phyloP scores from a whole-genome alignment of 2,329 filamentous ascomycete species.

The Iodosphaeria phyllophila region DNA sequence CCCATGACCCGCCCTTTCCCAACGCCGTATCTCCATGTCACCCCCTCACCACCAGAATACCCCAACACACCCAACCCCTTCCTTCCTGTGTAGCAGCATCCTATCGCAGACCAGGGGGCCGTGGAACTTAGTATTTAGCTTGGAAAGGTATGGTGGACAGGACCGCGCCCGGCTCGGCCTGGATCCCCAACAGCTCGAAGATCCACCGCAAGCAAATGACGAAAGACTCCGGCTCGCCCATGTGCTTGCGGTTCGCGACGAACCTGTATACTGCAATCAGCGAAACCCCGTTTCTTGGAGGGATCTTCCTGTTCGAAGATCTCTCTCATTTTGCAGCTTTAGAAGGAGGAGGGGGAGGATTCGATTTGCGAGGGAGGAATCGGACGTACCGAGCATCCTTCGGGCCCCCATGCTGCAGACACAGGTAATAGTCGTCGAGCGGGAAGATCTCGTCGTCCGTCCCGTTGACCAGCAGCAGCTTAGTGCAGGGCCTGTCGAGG shows the following conservation, averaged over 20 bases:
- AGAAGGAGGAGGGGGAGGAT: too few species aligned
- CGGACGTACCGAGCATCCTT: conserved; percentile 24
- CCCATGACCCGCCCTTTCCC: too few species aligned
- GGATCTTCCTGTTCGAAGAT: too few species aligned
- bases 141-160: conserved; percentile 10
- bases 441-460: conserved; percentile 42
- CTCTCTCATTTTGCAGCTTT: too few species aligned
- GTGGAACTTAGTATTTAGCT: conserved; percentile 10
- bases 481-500: conserved; percentile 27
- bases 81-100: too few species aligned
- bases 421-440: conserved; percentile 38
- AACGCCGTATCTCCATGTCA: too few species aligned
- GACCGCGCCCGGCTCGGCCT: conserved; percentile 9
- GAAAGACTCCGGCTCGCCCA: conserved; percentile 17
- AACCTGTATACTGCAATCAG: conserved; percentile 7
- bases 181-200: conserved; percentile 12
- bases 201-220: conserved; percentile 14
- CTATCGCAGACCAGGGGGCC: too few species aligned
- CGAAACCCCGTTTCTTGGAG: too few species aligned
- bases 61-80: too few species aligned
- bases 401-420: conserved; percentile 28
- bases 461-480: conserved; percentile 34
- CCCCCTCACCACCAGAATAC: too few species aligned
- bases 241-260: conserved; percentile 13
- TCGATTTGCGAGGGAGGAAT: too few species aligned